Evolutionary conservation across 164 flowering plant genomes (phyloP), one percentile per base, ranked within the genome.

Genomic region (Santalum album): DNA sequence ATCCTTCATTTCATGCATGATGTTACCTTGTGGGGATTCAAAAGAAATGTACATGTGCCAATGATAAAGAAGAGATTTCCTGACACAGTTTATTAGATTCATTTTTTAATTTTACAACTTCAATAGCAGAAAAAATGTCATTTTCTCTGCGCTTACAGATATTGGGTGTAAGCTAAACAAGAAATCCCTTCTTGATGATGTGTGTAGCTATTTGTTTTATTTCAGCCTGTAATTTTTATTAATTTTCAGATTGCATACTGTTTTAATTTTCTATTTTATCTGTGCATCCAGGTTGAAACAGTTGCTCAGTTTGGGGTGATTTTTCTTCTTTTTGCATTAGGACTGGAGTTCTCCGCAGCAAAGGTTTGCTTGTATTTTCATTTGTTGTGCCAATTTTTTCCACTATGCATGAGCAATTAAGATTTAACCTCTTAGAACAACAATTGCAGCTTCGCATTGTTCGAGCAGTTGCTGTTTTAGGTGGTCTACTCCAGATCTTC

Each of bases 281-380:
- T 45, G 29, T 65, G 32, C 32, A 14, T 66, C 36, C 71, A 92
- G 99, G 99, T 92, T 64, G 99, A 89, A 76, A 92, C 99, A n/a
- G 99, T 92, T 58, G 99, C 99, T 58, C 99, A 92, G 55, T 92
- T 92, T 77, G 99, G 99, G 54, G 99, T 92, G 2, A 83, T 92
- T 60, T 92, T 92, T 74, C 97, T 92, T 72, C 94, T 92, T 59
- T 89, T 94, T 74, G 99, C 97, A 5, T 57, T 94, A 72, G 99
- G 99, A 40, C 68, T 94, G 65, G 99, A 94, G 67, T 94, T 94
- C 71, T 90, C 99, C 7, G 64, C 76, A 7, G 36, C 96, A 51
- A 94, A 94, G 91, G 98, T 91, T 26, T 53, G 27, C 45, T 1
- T 55, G 18, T 12, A 20, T 7, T 36, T 42, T 47, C 9, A 1